Evolutionary conservation across 2,329 filamentous ascomycete species (phyloP).

Genomic region (Nannizzia gypsea): DNA sequence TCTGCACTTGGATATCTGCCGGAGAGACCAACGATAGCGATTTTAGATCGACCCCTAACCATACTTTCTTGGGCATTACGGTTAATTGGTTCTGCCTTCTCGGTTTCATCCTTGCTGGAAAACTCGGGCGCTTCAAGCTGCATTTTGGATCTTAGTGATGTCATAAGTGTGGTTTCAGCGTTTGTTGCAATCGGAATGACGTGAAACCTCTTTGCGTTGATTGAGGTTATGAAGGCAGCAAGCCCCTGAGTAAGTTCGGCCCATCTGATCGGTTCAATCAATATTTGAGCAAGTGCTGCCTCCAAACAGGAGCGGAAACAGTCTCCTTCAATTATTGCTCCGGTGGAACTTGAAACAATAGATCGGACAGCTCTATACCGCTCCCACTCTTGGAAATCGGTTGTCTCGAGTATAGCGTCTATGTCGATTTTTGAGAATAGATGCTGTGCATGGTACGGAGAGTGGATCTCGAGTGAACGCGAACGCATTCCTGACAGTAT

Average conservation of each 20-base stretch:
- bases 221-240: background rate
- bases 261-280: background rate
- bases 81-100: background rate
- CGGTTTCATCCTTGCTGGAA: background rate
- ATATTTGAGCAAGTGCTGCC: background rate
- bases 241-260: background rate
- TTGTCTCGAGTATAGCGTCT: background rate
- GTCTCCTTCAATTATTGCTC: background rate
- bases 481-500: background rate
- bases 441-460: background rate
- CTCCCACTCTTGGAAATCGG: background rate
- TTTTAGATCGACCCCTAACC: background rate
- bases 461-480: background rate
- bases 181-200: background rate
- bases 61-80: background rate
- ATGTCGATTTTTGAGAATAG: background rate
- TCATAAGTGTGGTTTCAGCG: background rate
- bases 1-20: slow-evolving; percentile 5
- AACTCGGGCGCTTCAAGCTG: background rate
- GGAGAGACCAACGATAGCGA: slow-evolving; percentile 4
- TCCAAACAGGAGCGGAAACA: background rate
- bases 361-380: background rate
- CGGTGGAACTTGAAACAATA: background rate
- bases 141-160: background rate
- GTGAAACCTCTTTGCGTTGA: background rate